Percentiles rank a stretch among this genome's conserved stretches.
Evolutionary conservation across 169 alveolate species (phyloP).

Genomic region (Neospora caninum): DNA sequence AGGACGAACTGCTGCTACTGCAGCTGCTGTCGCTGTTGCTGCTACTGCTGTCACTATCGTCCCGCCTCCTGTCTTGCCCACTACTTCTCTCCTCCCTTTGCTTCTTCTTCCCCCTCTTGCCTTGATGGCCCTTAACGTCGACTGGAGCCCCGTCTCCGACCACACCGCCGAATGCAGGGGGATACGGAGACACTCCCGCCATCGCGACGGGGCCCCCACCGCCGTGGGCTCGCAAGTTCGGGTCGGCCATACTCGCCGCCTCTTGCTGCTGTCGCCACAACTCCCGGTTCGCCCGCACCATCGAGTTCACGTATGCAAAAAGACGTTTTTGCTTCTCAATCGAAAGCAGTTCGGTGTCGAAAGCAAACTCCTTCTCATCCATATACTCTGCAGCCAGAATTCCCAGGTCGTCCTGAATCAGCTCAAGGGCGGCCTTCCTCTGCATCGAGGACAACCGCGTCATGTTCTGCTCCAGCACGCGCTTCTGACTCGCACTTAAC

Average conservation of each 20-base stretch:
- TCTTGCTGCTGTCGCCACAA: slow-evolving; percentile 35
- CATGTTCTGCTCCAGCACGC: slow-evolving; percentile 78
- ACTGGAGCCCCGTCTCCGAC: background rate
- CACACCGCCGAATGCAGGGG: background rate
- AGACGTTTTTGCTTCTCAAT: slow-evolving; percentile 85
- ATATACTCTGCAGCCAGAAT: slow-evolving; percentile 83
- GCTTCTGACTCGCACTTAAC: slow-evolving; percentile 79
- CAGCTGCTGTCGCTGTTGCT: background rate
- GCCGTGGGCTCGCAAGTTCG: background rate
- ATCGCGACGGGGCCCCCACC: background rate
- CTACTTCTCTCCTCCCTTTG: background rate
- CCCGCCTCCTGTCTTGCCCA: background rate
- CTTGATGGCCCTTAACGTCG: background rate
- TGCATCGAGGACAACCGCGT: slow-evolving; percentile 84
- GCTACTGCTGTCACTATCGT: slow-evolving; percentile 4
- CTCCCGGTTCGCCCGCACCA: slow-evolving; percentile 71
- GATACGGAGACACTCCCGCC: background rate
- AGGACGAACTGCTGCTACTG: slow-evolving; percentile 30
- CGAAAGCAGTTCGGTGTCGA: slow-evolving; percentile 84
- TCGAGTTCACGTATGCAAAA: slow-evolving; percentile 81
- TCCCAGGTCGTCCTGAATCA: slow-evolving; percentile 87
- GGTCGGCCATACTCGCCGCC: background rate
- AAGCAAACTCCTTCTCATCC: slow-evolving; percentile 78
- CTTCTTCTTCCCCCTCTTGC: background rate
- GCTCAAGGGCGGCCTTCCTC: slow-evolving; percentile 86